Base-by-base conservation (phyloP, 2,329 filamentous ascomycete species). In the Neonectria magnoliae region DNA sequence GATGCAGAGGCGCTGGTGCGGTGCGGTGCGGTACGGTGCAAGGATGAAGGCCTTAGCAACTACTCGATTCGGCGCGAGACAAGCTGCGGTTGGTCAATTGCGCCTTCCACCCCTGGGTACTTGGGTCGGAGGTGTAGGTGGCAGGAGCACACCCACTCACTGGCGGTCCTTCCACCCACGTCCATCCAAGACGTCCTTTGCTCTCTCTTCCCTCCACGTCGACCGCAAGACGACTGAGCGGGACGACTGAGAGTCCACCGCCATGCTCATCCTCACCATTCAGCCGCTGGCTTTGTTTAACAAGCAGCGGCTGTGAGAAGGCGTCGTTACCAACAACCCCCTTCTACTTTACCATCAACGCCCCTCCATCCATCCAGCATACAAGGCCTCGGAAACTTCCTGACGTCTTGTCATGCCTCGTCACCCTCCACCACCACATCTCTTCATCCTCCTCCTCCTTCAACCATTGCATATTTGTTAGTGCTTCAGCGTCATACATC, bases 61-160 rank as follows among this genome's bases (percentile, higher is more conserved):
- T 74, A 73, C 72, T 74, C 71, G 68, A 74, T 74, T 74, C 47
- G 72, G 72, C 62, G 64, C 62, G 42, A 64, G 66, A 60, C 64
- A 52, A 57, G 63, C 58, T 68, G 60, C 64, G 64, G 73, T 74
- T 74, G 72, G 72, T 60, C 60, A 62, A 64, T 57, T 58, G 62
- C 57, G 56, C 62, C 67, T 53, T 64, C 63, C 68, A 56, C 70
- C 69, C 69, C 70, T 68, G 67, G 71, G 54, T 66, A 71, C 38
- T 42, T 42, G 38, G 38, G 16, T 42, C 16, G 38, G 8, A 42
- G n/a, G 8, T 20, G n/a, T 18, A 18, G 38, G 66, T 63, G 60
- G 57, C 53, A 62, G 57, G 56, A 44, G n/a, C 48, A 57, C 60
- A 58, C 61, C 33, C 61, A 55, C 60, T 18, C 47, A 45, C 33